Evolutionary conservation across 805 yeast species (phyloP).

Genomic region (Sugiyamaella chiloensis): DNA sequence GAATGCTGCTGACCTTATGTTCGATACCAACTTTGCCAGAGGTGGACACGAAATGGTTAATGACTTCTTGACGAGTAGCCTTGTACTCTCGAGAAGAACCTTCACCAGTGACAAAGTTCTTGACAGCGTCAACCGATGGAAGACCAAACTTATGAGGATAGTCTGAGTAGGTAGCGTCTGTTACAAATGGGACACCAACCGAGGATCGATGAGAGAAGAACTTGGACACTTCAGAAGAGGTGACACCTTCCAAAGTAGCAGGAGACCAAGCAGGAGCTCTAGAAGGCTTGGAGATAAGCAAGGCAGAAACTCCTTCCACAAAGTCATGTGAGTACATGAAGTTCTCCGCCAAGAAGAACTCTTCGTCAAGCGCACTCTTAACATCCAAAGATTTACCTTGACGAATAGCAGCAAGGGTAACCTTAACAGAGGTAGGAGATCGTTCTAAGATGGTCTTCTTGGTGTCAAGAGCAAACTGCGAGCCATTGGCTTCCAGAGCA

Average conservation of each 20-base stretch:
- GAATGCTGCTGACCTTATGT: slow-evolving; percentile 55
- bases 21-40: slow-evolving; percentile 55
- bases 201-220: slow-evolving; percentile 31
- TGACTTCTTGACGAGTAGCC: slow-evolving; percentile 64
- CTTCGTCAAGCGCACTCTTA: slow-evolving; percentile 64
- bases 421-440: slow-evolving; percentile 75
- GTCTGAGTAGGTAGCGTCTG: slow-evolving; percentile 42
- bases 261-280: slow-evolving; percentile 51
- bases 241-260: slow-evolving; percentile 38
- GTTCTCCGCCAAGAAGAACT: slow-evolving; percentile 72
- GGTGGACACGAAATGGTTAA: slow-evolving; percentile 56
- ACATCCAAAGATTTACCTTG: slow-evolving; percentile 57
- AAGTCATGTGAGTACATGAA: slow-evolving; percentile 59
- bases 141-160: slow-evolving; percentile 73
- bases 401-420: slow-evolving; percentile 65
- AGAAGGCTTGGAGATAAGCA: slow-evolving; percentile 54
- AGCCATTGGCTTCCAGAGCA: slow-evolving; percentile 51
- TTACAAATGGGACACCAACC: slow-evolving; percentile 29
- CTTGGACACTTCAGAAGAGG: slow-evolving; percentile 27
- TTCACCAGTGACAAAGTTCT: slow-evolving; percentile 63
- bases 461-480: slow-evolving; percentile 63
- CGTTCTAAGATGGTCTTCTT: slow-evolving; percentile 56
- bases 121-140: slow-evolving; percentile 68
- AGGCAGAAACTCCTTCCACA: slow-evolving; percentile 46
- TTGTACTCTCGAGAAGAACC: slow-evolving; percentile 66